Evolutionary conservation across 2,329 filamentous ascomycete species (phyloP), one percentile per base, ranked within the genome.

Genomic region (Stachybotrys echinatus): DNA sequence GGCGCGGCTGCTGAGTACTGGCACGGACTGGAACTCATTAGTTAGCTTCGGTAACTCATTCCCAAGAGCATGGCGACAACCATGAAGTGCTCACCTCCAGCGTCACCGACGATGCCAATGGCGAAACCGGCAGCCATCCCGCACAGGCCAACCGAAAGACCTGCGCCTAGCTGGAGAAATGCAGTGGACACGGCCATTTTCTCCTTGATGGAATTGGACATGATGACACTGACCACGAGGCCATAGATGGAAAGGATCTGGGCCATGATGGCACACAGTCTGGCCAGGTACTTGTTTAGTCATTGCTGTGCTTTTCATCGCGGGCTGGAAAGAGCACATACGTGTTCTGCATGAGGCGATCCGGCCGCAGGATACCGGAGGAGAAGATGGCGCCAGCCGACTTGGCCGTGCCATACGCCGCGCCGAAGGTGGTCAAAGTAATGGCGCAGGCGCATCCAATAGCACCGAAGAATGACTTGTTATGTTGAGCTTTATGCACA

Each of bases 371-470:
- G 58, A 75, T 62, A 49, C 72, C 72, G 22, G 65, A 64, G 21
- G 70, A 60, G 57, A 74, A 74, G 56, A 75, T 74, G 49, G 71
- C 72, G 34, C 65, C 64, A 44, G 67, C 57, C 44, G 70, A 72
- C 54, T 72, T 72, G 49, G 70, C 70, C 34, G 70, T 73, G 47
- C 72, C 72, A 55, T 74, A 74, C 46, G 70, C 65, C 47, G 72
- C 71, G 47, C 72, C 76, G 45, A 79, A 63, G 61, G 74, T 77
- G 57, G 74, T 75, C 66, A 79, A 74, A 61, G 77, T 68, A 52
- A 79, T 78, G 62, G 76, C 69, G 39, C 65, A 65, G 23, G 64
- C 58, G 56, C 69, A 71, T 48, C 70, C 70, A 53, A 73, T 62
- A 42, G 69, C 69, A 37, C 71, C 69, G 54, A 73, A 72, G 58